Conservation (phyloP, 345 rosid species). For the Gynandropsis gynandra region DNA sequence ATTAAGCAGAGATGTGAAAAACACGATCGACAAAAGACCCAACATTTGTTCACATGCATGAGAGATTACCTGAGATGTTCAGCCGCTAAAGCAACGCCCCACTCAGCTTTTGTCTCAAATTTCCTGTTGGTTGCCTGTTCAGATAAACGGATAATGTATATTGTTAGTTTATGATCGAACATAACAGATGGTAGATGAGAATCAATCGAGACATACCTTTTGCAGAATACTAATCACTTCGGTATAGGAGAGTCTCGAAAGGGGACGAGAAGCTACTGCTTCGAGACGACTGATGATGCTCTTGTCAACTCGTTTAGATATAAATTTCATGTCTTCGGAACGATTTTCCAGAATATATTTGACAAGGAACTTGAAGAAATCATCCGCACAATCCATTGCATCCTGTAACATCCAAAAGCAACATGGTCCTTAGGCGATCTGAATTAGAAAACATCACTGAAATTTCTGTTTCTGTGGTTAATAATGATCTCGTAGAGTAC, state of each 20-base stretch:
- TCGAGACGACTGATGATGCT: slow-evolving; percentile 43
- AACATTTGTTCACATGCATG: neutral
- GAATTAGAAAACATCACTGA: neutral
- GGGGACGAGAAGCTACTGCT: slow-evolving; percentile 35
- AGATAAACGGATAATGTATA: slow-evolving; percentile 5
- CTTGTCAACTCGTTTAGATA: slow-evolving; percentile 52
- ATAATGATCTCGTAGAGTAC: neutral
- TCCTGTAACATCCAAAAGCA: slow-evolving; percentile 40
- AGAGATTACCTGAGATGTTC: slow-evolving; percentile 65
- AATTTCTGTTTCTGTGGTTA: slow-evolving; percentile 1
- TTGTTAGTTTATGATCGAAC: neutral
- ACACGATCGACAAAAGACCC: neutral
- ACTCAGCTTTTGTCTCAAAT: slow-evolving; percentile 49
- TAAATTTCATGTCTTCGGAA: slow-evolving; percentile 53
- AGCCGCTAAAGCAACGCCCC: slow-evolving; percentile 58
- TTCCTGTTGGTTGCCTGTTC: slow-evolving; percentile 40
- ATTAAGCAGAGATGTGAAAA: slow-evolving; percentile 8
- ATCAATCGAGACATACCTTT: slow-evolving; percentile 32
- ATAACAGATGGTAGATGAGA: neutral
- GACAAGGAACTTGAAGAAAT: slow-evolving; percentile 62
- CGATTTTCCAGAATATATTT: slow-evolving; percentile 64
- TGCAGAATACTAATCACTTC: slow-evolving; percentile 52
- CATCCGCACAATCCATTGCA: slow-evolving; percentile 73
- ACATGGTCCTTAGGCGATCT: neutral
- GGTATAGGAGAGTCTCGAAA: slow-evolving; percentile 47